phyloP scores from a whole-genome alignment of 1,284 basidiomycete species.

The Athelia sp. region DNA sequence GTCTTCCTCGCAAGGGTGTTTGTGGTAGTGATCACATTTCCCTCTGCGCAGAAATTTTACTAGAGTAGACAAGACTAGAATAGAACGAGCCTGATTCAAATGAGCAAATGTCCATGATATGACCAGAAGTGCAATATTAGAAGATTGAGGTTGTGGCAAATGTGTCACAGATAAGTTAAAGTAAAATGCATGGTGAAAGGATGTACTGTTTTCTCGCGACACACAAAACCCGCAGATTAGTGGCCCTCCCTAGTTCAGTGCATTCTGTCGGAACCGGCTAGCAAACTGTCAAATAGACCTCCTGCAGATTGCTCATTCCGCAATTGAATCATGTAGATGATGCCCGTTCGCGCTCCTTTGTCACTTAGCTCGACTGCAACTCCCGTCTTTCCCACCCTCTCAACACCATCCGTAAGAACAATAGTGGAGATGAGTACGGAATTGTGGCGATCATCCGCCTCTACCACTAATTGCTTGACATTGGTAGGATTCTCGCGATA shows the following conservation, averaged over 20 bases:
- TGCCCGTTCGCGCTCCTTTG: conserved; percentile 84
- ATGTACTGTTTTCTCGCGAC: background rate
- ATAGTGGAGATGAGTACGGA: conserved; percentile 90
- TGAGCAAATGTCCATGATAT: background rate
- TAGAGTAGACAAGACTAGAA: conserved; percentile 12
- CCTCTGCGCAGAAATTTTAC: conserved; percentile 54
- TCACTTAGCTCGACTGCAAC: conserved; percentile 96
- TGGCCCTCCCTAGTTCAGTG: background rate
- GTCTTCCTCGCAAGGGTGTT: conserved; percentile 76
- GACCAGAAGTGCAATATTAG: background rate
- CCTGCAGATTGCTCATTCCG: conserved; percentile 84
- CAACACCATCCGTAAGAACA: conserved; percentile 92
- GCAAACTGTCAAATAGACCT: conserved; percentile 82
- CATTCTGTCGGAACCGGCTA: conserved; percentile 80
- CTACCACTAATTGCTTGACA: conserved; percentile 94
- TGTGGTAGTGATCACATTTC: conserved; percentile 88
- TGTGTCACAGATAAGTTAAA: background rate
- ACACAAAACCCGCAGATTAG: background rate
- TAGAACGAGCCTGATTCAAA: background rate
- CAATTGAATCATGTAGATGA: conserved; percentile 96
- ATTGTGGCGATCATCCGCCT: conserved; percentile 78
- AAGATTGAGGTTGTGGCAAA: background rate
- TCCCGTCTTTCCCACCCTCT: conserved; percentile 96
- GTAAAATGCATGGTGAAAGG: background rate
- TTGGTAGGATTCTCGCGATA: conserved; percentile 83